phyloP scores from a whole-genome alignment of 805 yeast species.

The Barnettozyma vustinii region DNA sequence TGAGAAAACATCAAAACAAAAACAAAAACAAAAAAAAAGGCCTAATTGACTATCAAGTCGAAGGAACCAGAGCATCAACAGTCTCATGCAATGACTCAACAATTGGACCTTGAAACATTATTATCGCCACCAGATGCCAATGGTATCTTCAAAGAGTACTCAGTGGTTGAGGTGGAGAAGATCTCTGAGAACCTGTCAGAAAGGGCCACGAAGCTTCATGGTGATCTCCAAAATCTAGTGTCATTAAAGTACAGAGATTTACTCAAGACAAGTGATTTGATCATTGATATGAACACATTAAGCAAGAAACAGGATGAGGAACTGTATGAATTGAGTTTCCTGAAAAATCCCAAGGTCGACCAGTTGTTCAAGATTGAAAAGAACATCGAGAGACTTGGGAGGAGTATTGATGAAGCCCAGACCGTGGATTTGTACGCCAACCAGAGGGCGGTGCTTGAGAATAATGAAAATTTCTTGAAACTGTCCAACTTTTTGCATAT shows the following conservation, averaged over 20 bases:
- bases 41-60: too few relatives aligned
- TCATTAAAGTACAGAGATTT: slow-evolving; percentile 24
- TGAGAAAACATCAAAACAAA: neutral
- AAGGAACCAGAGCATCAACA: neutral
- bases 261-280: slow-evolving; percentile 22
- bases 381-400: slow-evolving; percentile 9
- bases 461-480: slow-evolving; percentile 4
- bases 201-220: slow-evolving; percentile 7
- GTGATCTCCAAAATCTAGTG: slow-evolving; percentile 20
- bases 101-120: neutral
- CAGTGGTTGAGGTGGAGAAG: neutral
- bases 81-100: neutral
- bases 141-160: slow-evolving; percentile 1
- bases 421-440: neutral
- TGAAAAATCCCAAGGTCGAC: slow-evolving; percentile 10
- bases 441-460: neutral
- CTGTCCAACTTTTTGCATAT: slow-evolving; percentile 9
- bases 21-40: neutral
- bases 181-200: neutral
- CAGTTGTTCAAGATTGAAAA: slow-evolving; percentile 15
- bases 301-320: slow-evolving; percentile 15
- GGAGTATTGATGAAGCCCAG: neutral
- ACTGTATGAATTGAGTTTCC: slow-evolving; percentile 20
- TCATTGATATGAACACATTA: slow-evolving; percentile 19
- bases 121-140: slow-evolving; percentile 1